Base-by-base conservation (phyloP, 345 rosid genomes). In the Bruguiera gymnorhiza region DNA sequence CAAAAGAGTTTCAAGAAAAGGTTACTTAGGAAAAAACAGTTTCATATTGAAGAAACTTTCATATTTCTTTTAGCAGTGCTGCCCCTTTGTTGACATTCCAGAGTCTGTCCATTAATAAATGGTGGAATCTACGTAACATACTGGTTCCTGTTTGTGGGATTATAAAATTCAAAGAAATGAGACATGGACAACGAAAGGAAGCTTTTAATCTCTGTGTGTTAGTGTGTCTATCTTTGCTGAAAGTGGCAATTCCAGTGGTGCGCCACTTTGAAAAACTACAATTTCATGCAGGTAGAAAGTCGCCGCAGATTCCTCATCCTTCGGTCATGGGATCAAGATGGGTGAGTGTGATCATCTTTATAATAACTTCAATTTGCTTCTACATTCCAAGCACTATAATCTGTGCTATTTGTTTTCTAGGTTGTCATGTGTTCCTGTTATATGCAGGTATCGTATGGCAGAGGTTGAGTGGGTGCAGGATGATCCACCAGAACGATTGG, bases 401-500 rank as follows among this genome's bases (percentile, higher is more conserved):
- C 31, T 11, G 43, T 27, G 30, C 71, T 64, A 62, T 23, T 65
- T 19, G 43, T 59, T 62, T 67, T 60, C 55, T 65, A 4, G 23
- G 21, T 51, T 59, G 60, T 62, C 13, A 53, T 31, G 21, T 75
- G 59, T 9, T 54, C 68, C 48, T 73, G 63, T 30, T 65, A 58
- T 32, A 30, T 70, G 65, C 77, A 95, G 99, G 50, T 92, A 92
- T 60, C 96, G 96, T 53, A 84, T 92, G 75, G 97, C 99, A 62
- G 93, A 89, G 79, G 92, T 90, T 79, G 96, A 88, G 80, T 95
- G 99, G 97, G 79, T 92, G 59, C 86, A 80, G 60, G 99, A 95
- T 85, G 72, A 67, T 76, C 71, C 83, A 60, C 90, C 89, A 62
- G 76, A 72, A 74, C 79, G 74, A 24, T 77, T 76, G 3, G 77